Evolutionary conservation across 1,139 yeast genomes (phyloP).

Genomic region (Hansenula sp.): DNA sequence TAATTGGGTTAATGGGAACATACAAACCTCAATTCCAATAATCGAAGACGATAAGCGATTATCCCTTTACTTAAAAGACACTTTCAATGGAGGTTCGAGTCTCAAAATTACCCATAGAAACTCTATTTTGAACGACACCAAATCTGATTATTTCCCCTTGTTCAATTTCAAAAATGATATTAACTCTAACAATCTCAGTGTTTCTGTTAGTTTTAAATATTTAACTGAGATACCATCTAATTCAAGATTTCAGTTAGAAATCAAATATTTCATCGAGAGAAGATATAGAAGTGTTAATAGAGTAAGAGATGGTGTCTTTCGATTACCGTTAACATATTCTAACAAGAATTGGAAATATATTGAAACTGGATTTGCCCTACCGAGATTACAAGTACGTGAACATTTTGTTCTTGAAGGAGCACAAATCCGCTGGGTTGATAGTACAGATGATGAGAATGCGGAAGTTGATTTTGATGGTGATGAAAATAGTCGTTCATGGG

Average conservation of each 20-base stretch:
- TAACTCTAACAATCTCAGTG: slow-evolving; percentile 19
- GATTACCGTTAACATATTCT: slow-evolving; percentile 9
- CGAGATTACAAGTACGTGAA: slow-evolving; percentile 24
- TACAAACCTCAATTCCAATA: slow-evolving; percentile 28
- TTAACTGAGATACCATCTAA: slow-evolving; percentile 5
- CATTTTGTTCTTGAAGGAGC: slow-evolving; percentile 25
- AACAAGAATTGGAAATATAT: slow-evolving; percentile 17
- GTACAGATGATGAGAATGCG: slow-evolving; percentile 10
- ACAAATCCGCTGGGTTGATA: slow-evolving; percentile 23
- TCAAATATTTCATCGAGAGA: slow-evolving; percentile 27
- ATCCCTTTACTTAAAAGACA: slow-evolving; percentile 20
- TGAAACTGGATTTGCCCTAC: slow-evolving; percentile 18
- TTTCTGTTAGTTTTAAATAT: slow-evolving; percentile 25
- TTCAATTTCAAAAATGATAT: slow-evolving; percentile 27
- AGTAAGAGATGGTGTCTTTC: slow-evolving; percentile 18
- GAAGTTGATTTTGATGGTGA: slow-evolving; percentile 16
- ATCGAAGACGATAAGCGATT: slow-evolving; percentile 15
- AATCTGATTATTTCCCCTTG: slow-evolving; percentile 10
- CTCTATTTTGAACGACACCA: slow-evolving; percentile 12
- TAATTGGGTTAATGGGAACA: slow-evolving; percentile 31
- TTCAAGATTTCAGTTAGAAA: slow-evolving; percentile 21
- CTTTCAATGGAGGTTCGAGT: slow-evolving; percentile 30
- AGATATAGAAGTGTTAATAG: slow-evolving; percentile 21
- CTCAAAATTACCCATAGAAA: slow-evolving; percentile 20
- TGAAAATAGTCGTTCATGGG: slow-evolving; percentile 24